These are phyloP conservation scores for Butyriboletus loyo DNA, from an alignment of 768 basidiomycete species.

Conservation along the genomic window DNA sequence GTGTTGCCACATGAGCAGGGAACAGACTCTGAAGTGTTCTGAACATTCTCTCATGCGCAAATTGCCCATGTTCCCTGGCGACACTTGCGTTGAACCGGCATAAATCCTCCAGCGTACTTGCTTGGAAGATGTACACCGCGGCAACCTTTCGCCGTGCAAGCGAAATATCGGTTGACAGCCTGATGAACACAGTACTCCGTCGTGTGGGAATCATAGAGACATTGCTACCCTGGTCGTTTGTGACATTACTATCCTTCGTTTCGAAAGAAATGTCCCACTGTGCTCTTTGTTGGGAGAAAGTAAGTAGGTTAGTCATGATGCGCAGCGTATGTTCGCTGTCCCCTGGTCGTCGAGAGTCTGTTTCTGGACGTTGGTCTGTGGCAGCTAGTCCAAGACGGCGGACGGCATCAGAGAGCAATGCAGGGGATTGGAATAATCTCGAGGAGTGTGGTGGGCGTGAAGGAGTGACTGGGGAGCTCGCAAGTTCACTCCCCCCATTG, in stretches of 20 bases:
- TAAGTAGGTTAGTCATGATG: conserved; percentile 75
- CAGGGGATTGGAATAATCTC: conserved; percentile 57
- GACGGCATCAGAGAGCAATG: conserved; percentile 71
- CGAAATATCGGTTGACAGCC: conserved; percentile 45
- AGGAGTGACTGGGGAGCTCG: conserved; percentile 40
- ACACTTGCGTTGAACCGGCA: conserved; percentile 60
- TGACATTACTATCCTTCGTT: conserved; percentile 32
- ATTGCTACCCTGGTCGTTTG: conserved; percentile 16
- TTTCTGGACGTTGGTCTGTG: conserved; percentile 46
- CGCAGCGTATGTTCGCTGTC: conserved; percentile 61
- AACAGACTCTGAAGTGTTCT: conserved; percentile 52
- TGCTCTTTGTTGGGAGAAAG: conserved; percentile 47
- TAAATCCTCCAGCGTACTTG: conserved; percentile 40
- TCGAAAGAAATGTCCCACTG: conserved; percentile 41
- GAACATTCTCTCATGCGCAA: conserved; percentile 71
- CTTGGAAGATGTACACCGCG: conserved; percentile 55
- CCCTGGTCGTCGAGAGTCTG: conserved; percentile 43
- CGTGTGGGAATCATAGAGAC: conserved; percentile 34
- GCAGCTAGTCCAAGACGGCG: conserved; percentile 62
- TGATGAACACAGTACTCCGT: conserved; percentile 60
- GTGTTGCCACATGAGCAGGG: conserved; percentile 23
- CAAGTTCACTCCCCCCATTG: conserved; percentile 42
- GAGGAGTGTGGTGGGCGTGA: conserved; percentile 24
- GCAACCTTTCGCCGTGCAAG: conserved; percentile 56
- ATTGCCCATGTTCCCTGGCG: conserved; percentile 57